Evolutionary conservation across 192 early-diverging fungal species (phyloP).

Genomic region (Mortierella alpina): DNA sequence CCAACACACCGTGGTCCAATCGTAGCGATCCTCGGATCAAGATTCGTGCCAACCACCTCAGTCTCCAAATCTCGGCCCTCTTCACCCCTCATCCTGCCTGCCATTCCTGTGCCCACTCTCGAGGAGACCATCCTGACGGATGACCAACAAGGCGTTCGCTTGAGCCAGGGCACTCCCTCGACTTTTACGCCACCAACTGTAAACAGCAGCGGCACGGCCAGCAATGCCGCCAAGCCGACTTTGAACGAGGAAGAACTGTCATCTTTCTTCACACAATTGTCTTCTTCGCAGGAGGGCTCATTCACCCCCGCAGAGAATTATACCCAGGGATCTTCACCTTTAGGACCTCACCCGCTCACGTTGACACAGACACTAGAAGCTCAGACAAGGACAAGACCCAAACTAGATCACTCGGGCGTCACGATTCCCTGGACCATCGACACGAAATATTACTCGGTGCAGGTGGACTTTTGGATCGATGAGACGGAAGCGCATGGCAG

Average conservation of each 20-base stretch:
- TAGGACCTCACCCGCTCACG: too few relatives aligned
- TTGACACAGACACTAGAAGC: not conserved
- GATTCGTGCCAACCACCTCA: slow-evolving; percentile 46
- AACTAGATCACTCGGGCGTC: slow-evolving; percentile 46
- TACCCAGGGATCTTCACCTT: too few relatives aligned
- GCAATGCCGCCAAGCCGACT: not conserved
- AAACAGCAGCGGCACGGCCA: not conserved
- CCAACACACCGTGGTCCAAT: not conserved
- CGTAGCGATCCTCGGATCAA: slow-evolving; percentile 50
- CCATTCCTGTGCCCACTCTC: slow-evolving; percentile 43
- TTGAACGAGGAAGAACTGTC: not conserved
- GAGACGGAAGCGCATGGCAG: slow-evolving; percentile 52
- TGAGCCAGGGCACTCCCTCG: not conserved
- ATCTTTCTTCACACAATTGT: not conserved
- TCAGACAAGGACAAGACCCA: slow-evolving; percentile 8
- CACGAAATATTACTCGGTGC: slow-evolving; percentile 77
- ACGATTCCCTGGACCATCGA: slow-evolving; percentile 66
- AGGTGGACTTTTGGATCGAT: slow-evolving; percentile 75
- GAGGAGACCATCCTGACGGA: slow-evolving; percentile 28
- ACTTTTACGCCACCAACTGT: slow-evolving; percentile 35
- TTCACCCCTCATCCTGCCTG: slow-evolving; percentile 46
- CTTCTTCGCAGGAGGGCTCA: not conserved
- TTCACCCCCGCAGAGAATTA: too few relatives aligned
- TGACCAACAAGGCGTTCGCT: not conserved
- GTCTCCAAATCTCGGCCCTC: slow-evolving; percentile 43